Percentiles rank a stretch among this genome's conserved stretches.
phyloP scores from a whole-genome alignment of 1,284 basidiomycete genomes.

The Cutaneotrichosporon daszewskae region DNA sequence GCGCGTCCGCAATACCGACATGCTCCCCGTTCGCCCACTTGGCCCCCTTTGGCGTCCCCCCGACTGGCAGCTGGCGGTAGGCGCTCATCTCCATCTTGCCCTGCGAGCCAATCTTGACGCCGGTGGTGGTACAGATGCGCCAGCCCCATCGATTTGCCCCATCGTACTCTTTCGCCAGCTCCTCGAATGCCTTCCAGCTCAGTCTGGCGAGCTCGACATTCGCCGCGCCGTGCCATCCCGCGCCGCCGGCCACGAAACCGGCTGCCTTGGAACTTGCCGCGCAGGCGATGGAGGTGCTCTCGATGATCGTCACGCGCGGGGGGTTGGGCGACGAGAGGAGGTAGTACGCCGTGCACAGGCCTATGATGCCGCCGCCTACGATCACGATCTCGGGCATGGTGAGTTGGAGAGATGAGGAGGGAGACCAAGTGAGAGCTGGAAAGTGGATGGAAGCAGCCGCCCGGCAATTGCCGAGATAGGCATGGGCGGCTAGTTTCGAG shows the following conservation, averaged over 20 bases:
- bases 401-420: too few species aligned
- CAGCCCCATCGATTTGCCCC: slow-evolving; percentile 70
- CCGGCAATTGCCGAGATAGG: too few species aligned
- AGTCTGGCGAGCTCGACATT: slow-evolving; percentile 57
- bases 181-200: slow-evolving; percentile 69
- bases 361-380: slow-evolving; percentile 63
- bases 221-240: slow-evolving; percentile 56
- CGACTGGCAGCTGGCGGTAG: slow-evolving; percentile 11
- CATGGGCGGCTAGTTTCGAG: too few species aligned
- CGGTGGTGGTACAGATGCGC: slow-evolving; percentile 6
- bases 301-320: slow-evolving; percentile 54
- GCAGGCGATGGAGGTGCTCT: slow-evolving; percentile 43
- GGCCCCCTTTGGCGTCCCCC: neutral
- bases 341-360: slow-evolving; percentile 65
- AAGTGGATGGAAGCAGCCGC: too few species aligned
- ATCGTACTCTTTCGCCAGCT: slow-evolving; percentile 62
- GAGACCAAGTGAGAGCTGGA: too few species aligned
- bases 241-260: slow-evolving; percentile 63
- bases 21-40: slow-evolving; percentile 12
- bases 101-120: slow-evolving; percentile 8
- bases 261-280: slow-evolving; percentile 78
- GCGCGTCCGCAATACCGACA: slow-evolving; percentile 3
- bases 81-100: slow-evolving; percentile 14
- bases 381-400: slow-evolving; percentile 23
- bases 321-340: slow-evolving; percentile 9